A percentile compares a stretch with the other conserved stretches of the same genome.
Evolutionary conservation across 768 basidiomycete genomes (phyloP).

Genomic region (Boletales sp.): DNA sequence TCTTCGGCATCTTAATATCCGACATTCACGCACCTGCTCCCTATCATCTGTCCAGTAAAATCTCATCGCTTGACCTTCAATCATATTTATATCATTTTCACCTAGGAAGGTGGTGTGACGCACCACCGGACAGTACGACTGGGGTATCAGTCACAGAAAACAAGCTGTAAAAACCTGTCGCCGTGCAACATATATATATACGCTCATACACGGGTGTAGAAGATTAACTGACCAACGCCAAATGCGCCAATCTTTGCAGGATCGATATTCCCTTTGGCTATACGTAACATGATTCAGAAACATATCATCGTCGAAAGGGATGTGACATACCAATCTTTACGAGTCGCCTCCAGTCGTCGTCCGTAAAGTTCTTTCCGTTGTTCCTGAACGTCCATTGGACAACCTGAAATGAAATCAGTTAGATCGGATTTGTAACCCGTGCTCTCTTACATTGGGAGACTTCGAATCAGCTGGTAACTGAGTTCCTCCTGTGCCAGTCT

Average conservation of each 20-base stretch:
- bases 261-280: conserved; percentile 90
- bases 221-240: conserved; percentile 55
- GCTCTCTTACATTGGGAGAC: conserved; percentile 58
- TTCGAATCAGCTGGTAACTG: conserved; percentile 4
- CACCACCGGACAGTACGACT: conserved; percentile 71
- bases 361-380: conserved; percentile 82
- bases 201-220: neutral
- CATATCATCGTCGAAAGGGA: neutral
- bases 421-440: conserved; percentile 22
- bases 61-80: conserved; percentile 77
- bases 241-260: conserved; percentile 94
- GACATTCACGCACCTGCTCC: conserved; percentile 54
- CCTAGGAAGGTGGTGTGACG: conserved; percentile 12
- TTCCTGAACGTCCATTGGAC: conserved; percentile 83
- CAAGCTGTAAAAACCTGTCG: conserved; percentile 64
- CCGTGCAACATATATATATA: neutral
- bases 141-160: conserved; percentile 81
- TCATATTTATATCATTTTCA: neutral
- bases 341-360: conserved; percentile 81
- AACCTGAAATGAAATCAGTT: conserved; percentile 42
- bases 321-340: conserved; percentile 74
- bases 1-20: neutral
- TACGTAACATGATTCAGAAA: neutral
- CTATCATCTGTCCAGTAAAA: conserved; percentile 82
- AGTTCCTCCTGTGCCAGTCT: conserved; percentile 43